Evolutionary conservation across 2,329 filamentous ascomycete genomes (phyloP).

Genomic region (Claviceps paspali): DNA sequence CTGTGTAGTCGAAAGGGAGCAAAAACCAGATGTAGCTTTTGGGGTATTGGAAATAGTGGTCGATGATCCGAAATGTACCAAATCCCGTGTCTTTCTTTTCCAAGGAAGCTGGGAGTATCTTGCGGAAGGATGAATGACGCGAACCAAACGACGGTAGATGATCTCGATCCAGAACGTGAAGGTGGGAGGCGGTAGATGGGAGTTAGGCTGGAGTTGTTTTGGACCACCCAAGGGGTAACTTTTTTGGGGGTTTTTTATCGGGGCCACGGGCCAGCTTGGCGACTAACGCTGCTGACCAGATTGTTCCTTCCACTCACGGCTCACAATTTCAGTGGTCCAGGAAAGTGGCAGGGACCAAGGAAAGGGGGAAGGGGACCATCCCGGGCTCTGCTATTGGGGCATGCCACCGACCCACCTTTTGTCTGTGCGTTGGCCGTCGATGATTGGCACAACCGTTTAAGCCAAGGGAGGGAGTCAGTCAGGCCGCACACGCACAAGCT

Average conservation of each 20-base stretch:
- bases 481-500: no score
- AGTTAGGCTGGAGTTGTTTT: conserved; percentile 5
- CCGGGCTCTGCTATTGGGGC: conserved; percentile 11
- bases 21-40: background rate
- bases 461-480: conserved; percentile 12
- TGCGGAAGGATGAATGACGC: conserved; percentile 11
- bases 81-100: conserved; percentile 16
- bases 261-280: conserved; percentile 13
- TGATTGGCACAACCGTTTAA: conserved; percentile 14
- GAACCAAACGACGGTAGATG: conserved; percentile 6
- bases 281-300: conserved; percentile 2
- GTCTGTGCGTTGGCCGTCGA: conserved; percentile 13
- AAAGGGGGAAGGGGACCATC: conserved; percentile 27
- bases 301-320: conserved; percentile 24
- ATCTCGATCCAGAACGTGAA: conserved; percentile 3
- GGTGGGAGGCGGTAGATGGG: conserved; percentile 2
- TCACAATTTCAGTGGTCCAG: conserved; percentile 30
- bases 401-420: conserved; percentile 14
- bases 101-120: conserved; percentile 12
- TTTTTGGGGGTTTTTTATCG: conserved; percentile 11
- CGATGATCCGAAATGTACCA: conserved; percentile 11
- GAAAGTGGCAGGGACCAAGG: conserved; percentile 23
- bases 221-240: conserved; percentile 19
- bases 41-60: conserved; percentile 8
- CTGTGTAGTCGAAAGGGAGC: conserved; percentile 17